phyloP scores from a whole-genome alignment of 768 basidiomycete genomes.

The Imleria badia region DNA sequence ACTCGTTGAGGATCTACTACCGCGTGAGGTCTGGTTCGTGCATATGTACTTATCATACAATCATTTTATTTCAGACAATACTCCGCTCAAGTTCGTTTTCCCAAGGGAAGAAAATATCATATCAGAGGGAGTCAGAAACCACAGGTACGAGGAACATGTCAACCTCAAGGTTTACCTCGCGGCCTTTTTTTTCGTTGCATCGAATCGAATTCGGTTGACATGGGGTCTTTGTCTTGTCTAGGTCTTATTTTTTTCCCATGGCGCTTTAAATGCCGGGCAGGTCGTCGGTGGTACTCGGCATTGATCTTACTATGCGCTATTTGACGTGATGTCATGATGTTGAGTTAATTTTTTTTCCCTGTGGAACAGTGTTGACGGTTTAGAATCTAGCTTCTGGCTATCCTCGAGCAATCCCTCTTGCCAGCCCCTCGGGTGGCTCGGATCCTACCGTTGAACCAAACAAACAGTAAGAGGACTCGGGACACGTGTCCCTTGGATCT shows the following conservation, averaged over 20 bases:
- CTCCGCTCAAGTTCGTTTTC: neutral
- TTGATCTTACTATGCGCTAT: neutral
- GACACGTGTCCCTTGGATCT: neutral
- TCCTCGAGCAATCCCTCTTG: neutral
- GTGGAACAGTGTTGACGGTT: neutral
- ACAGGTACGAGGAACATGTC: neutral
- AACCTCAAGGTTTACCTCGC: neutral
- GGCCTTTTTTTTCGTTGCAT: neutral
- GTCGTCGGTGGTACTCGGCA: slow-evolving; percentile 3
- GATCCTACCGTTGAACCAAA: neutral
- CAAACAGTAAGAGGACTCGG: neutral
- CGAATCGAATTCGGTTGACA: neutral
- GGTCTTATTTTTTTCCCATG: neutral
- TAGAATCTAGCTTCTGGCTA: neutral
- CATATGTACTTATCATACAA: neutral
- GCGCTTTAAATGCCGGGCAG: neutral
- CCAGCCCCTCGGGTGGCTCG: neutral
- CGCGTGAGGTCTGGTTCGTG: slow-evolving; percentile 15
- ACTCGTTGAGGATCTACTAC: slow-evolving; percentile 6
- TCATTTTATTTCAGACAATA: neutral
- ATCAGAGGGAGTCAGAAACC: neutral
- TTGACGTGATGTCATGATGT: slow-evolving; percentile 12
- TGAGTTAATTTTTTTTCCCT: neutral
- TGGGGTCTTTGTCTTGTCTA: neutral
- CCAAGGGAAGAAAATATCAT: neutral